These are phyloP conservation scores for Neurospora sp. DNA, from an alignment of 495 filamentous ascomycete genomes.

Conservation along the genomic window DNA sequence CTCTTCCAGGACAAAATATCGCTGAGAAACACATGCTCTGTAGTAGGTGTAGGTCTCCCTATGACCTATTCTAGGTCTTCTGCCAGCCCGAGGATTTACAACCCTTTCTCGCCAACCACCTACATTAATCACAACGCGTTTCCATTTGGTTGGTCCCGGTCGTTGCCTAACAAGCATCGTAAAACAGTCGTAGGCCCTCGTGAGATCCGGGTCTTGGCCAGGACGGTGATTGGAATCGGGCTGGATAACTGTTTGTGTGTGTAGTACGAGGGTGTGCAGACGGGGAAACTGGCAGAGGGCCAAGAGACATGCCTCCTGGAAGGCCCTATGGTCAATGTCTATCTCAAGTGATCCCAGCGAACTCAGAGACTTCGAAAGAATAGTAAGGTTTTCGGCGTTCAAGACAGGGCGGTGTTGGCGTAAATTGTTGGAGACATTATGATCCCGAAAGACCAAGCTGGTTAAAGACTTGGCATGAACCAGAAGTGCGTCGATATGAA, in stretches of 20 bases:
- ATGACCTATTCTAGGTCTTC: neutral
- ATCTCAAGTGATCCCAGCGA: neutral
- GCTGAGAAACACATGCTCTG: neutral
- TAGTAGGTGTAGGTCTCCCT: neutral
- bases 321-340: neutral
- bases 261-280: neutral
- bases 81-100: neutral
- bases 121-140: neutral
- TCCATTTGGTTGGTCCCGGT: neutral
- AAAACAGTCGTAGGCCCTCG: neutral
- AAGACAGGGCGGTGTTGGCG: neutral
- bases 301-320: neutral
- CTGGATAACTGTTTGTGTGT: neutral
- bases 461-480: neutral
- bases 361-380: neutral
- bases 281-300: neutral
- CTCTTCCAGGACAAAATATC: neutral
- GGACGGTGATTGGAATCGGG: neutral
- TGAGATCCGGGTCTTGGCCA: neutral
- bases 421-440: neutral
- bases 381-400: neutral
- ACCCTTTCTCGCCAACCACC: neutral
- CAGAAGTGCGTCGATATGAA: conserved; percentile 1
- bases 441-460: neutral
- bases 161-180: neutral